A percentile compares a stretch with the other conserved stretches of the same genome.
Evolutionary conservation across 331 rosid genomes (phyloP).

Genomic region (Malus hybrid): DNA sequence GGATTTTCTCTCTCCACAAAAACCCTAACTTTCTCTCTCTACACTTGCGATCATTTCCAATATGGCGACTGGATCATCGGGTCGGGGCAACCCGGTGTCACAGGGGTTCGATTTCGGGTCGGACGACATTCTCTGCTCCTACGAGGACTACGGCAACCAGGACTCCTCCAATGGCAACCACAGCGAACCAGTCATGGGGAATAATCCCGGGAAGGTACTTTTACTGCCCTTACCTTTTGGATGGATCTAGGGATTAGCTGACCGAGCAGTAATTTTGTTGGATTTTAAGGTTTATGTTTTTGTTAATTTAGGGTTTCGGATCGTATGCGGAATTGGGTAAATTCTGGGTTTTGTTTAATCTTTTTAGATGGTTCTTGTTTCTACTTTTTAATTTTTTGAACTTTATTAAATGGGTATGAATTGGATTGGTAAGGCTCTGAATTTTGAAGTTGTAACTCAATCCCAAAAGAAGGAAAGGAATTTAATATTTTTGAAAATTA

Average conservation of each 20-base stretch:
- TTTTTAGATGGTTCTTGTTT: neutral
- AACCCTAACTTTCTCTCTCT: constrained; percentile 13
- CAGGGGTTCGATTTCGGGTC: constrained; percentile 66
- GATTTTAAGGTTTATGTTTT: neutral
- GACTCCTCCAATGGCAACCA: constrained; percentile 51
- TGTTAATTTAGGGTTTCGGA: constrained; percentile 10
- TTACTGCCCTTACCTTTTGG: neutral
- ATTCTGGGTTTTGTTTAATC: neutral
- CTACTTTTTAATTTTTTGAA: neutral
- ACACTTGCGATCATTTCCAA: neutral
- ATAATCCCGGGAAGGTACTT: constrained; percentile 54
- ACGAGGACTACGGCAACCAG: constrained; percentile 60
- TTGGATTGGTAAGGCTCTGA: neutral
- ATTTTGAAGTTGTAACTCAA: neutral
- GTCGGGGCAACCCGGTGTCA: constrained; percentile 57
- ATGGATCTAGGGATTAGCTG: neutral
- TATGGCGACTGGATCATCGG: constrained; percentile 92
- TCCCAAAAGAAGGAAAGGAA: neutral
- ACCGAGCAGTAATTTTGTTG: neutral
- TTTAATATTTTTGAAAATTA: neutral
- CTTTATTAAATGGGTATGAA: neutral
- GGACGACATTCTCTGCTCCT: constrained; percentile 70
- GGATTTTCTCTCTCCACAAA: neutral
- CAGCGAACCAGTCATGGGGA: constrained; percentile 36
- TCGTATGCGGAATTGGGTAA: constrained; percentile 1